A percentile compares a stretch with the other conserved stretches of the same genome.
Evolutionary conservation across 2,329 filamentous ascomycete genomes (phyloP).

Genomic region (Penicillium sclerotigenum): DNA sequence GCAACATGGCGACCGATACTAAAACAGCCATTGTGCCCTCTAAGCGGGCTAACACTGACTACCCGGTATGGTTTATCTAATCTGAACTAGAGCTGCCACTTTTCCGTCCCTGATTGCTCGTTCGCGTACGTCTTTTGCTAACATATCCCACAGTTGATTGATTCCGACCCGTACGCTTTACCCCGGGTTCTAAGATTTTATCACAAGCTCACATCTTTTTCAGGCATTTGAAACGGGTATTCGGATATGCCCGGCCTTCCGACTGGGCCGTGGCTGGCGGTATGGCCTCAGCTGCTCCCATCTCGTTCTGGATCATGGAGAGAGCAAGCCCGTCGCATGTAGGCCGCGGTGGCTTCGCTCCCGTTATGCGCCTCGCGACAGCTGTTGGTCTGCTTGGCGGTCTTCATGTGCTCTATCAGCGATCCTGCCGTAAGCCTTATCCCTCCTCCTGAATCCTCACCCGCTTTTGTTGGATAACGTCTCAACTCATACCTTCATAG

Average conservation of each 20-base stretch:
- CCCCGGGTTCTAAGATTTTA: slow-evolving; percentile 15
- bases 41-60: slow-evolving; percentile 78
- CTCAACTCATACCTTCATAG: slow-evolving; percentile 46
- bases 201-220: slow-evolving; percentile 31
- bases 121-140: slow-evolving; percentile 15
- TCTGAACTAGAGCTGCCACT: not conserved
- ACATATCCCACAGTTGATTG: slow-evolving; percentile 72
- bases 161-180: slow-evolving; percentile 86
- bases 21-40: slow-evolving; percentile 60
- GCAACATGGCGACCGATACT: slow-evolving; percentile 38
- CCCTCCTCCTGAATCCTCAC: not conserved
- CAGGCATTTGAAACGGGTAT: slow-evolving; percentile 86
- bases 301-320: slow-evolving; percentile 75
- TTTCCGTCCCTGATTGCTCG: not conserved
- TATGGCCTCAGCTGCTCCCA: slow-evolving; percentile 69
- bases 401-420: slow-evolving; percentile 80
- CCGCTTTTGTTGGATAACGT: not conserved
- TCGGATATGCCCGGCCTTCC: slow-evolving; percentile 78
- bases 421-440: slow-evolving; percentile 70
- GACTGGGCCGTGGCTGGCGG: slow-evolving; percentile 73
- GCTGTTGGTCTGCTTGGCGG: slow-evolving; percentile 72
- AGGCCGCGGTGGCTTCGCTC: slow-evolving; percentile 75
- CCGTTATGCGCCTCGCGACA: slow-evolving; percentile 74
- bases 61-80: slow-evolving; percentile 64
- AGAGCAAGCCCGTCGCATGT: slow-evolving; percentile 79